Evolutionary conservation across 768 basidiomycete species (phyloP).

Genomic region (Pilatotrama ljubarskyi): DNA sequence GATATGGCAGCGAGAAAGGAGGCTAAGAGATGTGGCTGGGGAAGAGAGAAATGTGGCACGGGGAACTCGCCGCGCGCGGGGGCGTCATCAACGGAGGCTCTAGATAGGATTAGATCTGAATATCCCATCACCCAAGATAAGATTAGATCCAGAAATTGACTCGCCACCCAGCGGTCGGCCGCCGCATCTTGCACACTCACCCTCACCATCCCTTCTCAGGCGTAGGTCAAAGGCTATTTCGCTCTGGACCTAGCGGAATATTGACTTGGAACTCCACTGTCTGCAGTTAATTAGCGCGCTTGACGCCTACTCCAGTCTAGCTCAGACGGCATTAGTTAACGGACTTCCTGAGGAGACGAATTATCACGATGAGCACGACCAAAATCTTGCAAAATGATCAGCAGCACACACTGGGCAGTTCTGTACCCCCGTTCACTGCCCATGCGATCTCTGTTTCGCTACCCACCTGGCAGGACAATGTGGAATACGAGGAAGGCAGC

Average conservation of each 20-base stretch:
- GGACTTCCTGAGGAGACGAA: not conserved
- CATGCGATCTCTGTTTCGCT: conserved; percentile 96
- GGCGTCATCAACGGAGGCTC: not conserved
- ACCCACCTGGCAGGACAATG: conserved; percentile 88
- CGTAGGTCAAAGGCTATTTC: too few relatives aligned
- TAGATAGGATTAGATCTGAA: not conserved
- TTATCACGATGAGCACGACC: conserved; percentile 7
- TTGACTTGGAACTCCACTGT: too few relatives aligned
- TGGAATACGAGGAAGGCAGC: conserved; percentile 90
- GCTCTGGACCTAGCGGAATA: too few relatives aligned
- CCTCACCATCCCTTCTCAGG: not conserved
- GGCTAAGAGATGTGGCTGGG: too few relatives aligned
- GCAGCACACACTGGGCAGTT: conserved; percentile 40
- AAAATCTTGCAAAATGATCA: conserved; percentile 2
- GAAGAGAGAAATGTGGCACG: too few relatives aligned
- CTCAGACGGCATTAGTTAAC: not conserved
- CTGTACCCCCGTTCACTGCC: conserved; percentile 68
- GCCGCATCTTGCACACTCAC: too few relatives aligned
- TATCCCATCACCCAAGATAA: not conserved
- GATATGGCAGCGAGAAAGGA: too few relatives aligned
- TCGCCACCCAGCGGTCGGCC: not conserved
- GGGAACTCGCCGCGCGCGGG: too few relatives aligned
- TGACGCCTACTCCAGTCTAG: not conserved
- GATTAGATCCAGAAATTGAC: conserved; percentile 1
- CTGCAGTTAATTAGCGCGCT: not conserved